Conservation (phyloP, 805 yeast species). For the Yarrowia yakushimensis region DNA sequence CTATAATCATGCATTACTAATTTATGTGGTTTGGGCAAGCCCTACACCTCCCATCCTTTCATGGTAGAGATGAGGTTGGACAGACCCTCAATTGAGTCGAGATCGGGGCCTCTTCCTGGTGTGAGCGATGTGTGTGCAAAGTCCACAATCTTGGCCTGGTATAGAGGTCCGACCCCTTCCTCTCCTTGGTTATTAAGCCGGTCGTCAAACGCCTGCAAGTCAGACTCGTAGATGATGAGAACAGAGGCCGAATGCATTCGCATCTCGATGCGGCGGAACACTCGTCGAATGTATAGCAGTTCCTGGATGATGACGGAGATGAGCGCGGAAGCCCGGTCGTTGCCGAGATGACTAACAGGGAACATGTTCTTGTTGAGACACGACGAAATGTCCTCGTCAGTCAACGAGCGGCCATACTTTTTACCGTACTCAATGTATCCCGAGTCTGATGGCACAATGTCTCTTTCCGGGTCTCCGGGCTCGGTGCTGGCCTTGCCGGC, state of each 20-base stretch:
- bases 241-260: slow-evolving; percentile 70
- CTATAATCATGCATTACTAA: neutral
- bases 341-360: slow-evolving; percentile 27
- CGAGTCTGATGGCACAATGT: neutral
- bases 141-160: slow-evolving; percentile 70
- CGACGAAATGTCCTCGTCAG: neutral
- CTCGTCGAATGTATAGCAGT: slow-evolving; percentile 61
- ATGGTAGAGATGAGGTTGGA: slow-evolving; percentile 50
- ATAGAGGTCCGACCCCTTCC: slow-evolving; percentile 42
- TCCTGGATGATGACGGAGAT: slow-evolving; percentile 52
- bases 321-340: slow-evolving; percentile 39
- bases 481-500: slow-evolving; percentile 26
- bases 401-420: slow-evolving; percentile 63
- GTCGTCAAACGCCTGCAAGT: slow-evolving; percentile 50
- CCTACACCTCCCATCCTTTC: slow-evolving; percentile 1
- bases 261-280: slow-evolving; percentile 58
- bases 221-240: slow-evolving; percentile 71
- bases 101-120: slow-evolving; percentile 67
- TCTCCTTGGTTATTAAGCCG: slow-evolving; percentile 34
- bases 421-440: slow-evolving; percentile 56
- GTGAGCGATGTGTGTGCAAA: slow-evolving; percentile 79
- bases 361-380: slow-evolving; percentile 18
- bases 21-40: neutral
- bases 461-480: neutral
- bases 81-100: slow-evolving; percentile 65